Conservation (phyloP, 225 moss, liverwort and hornwort genomes). For the Rhytidiadelphus loreus region DNA sequence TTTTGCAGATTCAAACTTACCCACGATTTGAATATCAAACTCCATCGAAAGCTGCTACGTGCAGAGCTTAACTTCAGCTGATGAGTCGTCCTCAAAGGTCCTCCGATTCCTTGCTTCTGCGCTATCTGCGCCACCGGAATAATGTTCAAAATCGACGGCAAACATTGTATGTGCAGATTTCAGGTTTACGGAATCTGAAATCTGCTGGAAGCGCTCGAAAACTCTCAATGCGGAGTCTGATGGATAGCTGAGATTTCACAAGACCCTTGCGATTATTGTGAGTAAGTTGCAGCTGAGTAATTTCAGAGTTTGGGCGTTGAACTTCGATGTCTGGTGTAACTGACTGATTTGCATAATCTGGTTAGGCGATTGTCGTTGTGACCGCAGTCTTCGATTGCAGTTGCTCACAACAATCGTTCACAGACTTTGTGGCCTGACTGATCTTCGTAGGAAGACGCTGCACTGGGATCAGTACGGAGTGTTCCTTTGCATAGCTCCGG, state of each 20-base stretch:
- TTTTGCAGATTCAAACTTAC: not conserved
- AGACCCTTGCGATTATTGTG: not conserved
- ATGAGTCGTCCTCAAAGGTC: not conserved
- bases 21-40: not conserved
- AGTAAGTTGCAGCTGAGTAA: not conserved
- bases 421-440: not conserved
- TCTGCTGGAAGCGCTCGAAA: not conserved
- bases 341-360: not conserved
- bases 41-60: not conserved
- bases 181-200: not conserved
- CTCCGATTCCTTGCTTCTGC: not conserved
- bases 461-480: no score
- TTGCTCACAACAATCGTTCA: not conserved
- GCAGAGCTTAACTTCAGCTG: not conserved
- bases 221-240: not conserved
- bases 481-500: not conserved
- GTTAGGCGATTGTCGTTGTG: not conserved
- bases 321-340: not conserved
- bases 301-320: not conserved
- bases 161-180: not conserved
- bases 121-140: not conserved
- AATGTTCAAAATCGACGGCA: not conserved
- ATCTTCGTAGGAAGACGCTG: no score
- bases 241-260: not conserved
- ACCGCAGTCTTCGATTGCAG: not conserved